A percentile compares a stretch with the other conserved stretches of the same genome.
phyloP scores from a whole-genome alignment of 2,329 filamentous ascomycete genomes.

The Clonostachys solani region DNA sequence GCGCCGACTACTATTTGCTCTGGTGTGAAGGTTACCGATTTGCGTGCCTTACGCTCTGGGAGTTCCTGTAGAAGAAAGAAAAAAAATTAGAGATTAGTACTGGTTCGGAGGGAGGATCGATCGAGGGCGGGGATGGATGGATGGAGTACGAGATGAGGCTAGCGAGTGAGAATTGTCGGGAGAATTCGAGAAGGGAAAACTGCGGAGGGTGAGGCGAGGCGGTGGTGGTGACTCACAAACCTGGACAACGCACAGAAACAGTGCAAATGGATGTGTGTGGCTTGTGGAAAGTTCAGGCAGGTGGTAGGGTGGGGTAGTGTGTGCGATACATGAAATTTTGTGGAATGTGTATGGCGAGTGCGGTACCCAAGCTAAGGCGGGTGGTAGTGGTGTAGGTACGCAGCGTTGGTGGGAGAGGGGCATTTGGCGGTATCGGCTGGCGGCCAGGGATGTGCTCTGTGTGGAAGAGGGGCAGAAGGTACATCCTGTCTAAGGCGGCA shows the following conservation, averaged over 20 bases:
- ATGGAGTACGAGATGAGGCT: neutral
- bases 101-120: conserved; percentile 1
- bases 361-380: no score
- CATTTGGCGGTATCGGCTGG: no score
- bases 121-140: neutral
- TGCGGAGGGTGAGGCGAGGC: neutral
- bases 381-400: no score
- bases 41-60: conserved; percentile 69
- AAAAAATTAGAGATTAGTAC: conserved; percentile 2
- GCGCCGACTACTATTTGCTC: conserved; percentile 83
- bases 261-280: neutral
- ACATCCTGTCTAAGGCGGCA: no score
- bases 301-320: conserved; percentile 1
- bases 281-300: conserved; percentile 5
- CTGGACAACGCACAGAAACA: neutral
- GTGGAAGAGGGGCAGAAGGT: no score
- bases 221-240: conserved; percentile 2
- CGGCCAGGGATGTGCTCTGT: no score
- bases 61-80: conserved; percentile 13
- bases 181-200: neutral
- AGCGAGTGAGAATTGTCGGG: conserved; percentile 4
- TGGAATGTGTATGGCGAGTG: neutral
- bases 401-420: no score
- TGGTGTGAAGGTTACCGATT: conserved; percentile 91
- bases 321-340: neutral